phyloP scores from a whole-genome alignment of 306 rosid genomes.

The Vicia villosa region DNA sequence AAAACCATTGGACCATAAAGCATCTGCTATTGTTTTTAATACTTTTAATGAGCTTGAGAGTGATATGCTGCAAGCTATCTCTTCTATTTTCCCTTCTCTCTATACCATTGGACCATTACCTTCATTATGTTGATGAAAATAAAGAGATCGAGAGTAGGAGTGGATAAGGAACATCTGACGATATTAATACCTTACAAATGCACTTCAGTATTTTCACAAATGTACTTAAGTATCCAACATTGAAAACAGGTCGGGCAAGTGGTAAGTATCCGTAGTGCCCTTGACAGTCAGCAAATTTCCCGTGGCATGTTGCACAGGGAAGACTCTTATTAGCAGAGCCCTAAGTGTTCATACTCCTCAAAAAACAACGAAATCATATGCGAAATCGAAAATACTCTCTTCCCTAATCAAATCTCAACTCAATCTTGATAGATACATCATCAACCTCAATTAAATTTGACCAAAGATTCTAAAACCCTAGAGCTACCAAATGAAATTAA shows the following conservation, averaged over 20 bases:
- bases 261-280: conserved; percentile 83
- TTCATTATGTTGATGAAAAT: conserved; percentile 5
- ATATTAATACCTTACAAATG: conserved; percentile 77
- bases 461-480: no score
- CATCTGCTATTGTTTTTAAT: conserved; percentile 14
- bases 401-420: no score
- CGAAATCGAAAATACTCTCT: no score
- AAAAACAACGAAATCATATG: no score
- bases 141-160: conserved; percentile 7
- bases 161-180: not conserved
- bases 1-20: no score
- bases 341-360: no score
- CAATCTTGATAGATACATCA: no score
- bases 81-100: not conserved
- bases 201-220: conserved; percentile 78
- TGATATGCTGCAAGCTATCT: conserved; percentile 2
- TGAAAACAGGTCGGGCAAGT: conserved; percentile 77
- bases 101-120: conserved; percentile 21
- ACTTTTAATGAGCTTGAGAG: conserved; percentile 30
- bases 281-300: conserved; percentile 56
- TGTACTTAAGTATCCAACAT: conserved; percentile 63
- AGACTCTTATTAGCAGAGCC: conserved; percentile 71
- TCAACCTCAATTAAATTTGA: no score
- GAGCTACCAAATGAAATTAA: no score
- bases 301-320: conserved; percentile 78